These are phyloP conservation scores for Pseudonitzschia multiseries DNA, from an alignment of 108 stramenopile genomes.

Conservation along the genomic window DNA sequence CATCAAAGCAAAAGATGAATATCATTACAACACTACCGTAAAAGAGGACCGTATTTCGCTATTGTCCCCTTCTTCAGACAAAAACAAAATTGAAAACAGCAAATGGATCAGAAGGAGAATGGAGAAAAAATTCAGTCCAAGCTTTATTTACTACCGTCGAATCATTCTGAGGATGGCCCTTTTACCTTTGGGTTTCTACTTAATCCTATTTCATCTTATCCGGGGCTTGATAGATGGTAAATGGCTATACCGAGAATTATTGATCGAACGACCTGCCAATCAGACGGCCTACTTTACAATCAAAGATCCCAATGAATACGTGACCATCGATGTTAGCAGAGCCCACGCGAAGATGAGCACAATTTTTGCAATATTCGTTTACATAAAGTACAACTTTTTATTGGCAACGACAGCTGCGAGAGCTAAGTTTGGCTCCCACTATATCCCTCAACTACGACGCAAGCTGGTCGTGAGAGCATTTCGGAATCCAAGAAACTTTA, in stretches of 20 bases:
- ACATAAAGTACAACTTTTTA: conserved; percentile 2
- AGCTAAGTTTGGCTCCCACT: background rate
- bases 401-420: conserved; percentile 10
- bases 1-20: conserved; percentile 18
- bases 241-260: conserved; percentile 6
- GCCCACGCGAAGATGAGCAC: conserved; percentile 25
- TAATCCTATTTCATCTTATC: conserved; percentile 18
- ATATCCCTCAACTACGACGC: background rate
- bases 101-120: background rate
- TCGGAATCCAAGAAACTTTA: conserved; percentile 32
- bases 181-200: conserved; percentile 50
- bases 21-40: conserved; percentile 9
- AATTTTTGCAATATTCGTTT: conserved; percentile 35
- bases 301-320: conserved; percentile 10
- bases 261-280: conserved; percentile 15
- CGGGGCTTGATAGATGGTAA: conserved; percentile 1
- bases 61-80: background rate
- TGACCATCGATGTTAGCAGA: conserved; percentile 12
- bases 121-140: conserved; percentile 21
- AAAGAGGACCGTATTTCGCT: conserved; percentile 27
- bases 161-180: conserved; percentile 36
- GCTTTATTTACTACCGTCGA: conserved; percentile 24
- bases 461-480: conserved; percentile 23
- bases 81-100: background rate
- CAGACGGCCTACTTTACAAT: conserved; percentile 9